phyloP scores from a whole-genome alignment of 2,329 filamentous ascomycete species.

The Cladophialophora carrionii region DNA sequence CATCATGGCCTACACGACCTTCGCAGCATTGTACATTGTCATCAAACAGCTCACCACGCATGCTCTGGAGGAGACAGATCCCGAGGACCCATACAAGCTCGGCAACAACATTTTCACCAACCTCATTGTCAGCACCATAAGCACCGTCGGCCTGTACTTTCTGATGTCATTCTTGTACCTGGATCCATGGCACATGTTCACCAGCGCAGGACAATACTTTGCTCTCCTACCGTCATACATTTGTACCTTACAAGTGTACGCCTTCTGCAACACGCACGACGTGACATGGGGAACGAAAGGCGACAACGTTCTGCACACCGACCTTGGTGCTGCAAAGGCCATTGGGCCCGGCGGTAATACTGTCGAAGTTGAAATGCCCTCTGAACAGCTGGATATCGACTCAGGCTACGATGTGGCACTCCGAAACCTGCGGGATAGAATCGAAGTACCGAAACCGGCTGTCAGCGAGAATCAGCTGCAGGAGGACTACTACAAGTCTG shows the following conservation, averaged over 20 bases:
- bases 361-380: constrained; percentile 96
- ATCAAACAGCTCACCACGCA: constrained; percentile 71
- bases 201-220: constrained; percentile 88
- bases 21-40: constrained; percentile 86
- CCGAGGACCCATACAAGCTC: constrained; percentile 56
- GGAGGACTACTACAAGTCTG: constrained; percentile 97
- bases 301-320: constrained; percentile 91
- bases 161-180: constrained; percentile 95
- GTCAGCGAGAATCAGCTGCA: constrained; percentile 80
- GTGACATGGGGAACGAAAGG: constrained; percentile 99
- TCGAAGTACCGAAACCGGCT: constrained; percentile 71
- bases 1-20: constrained; percentile 95
- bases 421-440: constrained; percentile 88
- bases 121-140: constrained; percentile 84
- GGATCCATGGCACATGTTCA: constrained; percentile 99
- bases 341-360: constrained; percentile 69
- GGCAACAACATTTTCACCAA: constrained; percentile 94
- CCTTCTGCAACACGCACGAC: constrained; percentile 99
- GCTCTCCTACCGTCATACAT: constrained; percentile 89
- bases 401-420: constrained; percentile 96
- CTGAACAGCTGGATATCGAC: constrained; percentile 96
- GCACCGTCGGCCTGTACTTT: constrained; percentile 92
- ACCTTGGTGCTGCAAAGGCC: constrained; percentile 82
- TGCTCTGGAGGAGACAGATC: constrained; percentile 46
- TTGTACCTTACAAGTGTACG: constrained; percentile 96